phyloP scores from a whole-genome alignment of 106 monocot genomes.

The Allium cepa region DNA sequence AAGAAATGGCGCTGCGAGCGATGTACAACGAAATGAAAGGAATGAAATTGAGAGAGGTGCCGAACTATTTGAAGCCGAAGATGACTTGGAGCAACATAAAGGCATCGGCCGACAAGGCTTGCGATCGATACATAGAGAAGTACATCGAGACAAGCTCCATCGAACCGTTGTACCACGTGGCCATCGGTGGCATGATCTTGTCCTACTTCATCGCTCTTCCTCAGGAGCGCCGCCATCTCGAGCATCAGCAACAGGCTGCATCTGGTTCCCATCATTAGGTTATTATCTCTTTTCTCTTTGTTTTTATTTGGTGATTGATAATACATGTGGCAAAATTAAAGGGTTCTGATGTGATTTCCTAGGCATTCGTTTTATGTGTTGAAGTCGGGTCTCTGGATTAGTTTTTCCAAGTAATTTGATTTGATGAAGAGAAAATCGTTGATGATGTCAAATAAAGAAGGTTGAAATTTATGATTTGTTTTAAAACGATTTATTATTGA shows the following conservation, averaged over 20 bases:
- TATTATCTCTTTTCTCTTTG: too few species aligned
- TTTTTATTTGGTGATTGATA: too few species aligned
- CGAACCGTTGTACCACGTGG: constrained; percentile 80
- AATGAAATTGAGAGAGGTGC: constrained; percentile 72
- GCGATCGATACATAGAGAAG: constrained; percentile 89
- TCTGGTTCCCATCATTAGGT: constrained; percentile 20
- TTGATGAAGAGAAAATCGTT: too few species aligned
- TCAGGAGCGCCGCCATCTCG: constrained; percentile 94
- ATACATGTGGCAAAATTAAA: too few species aligned
- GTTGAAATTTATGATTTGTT: too few species aligned
- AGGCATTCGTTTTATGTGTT: too few species aligned
- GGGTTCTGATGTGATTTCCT: too few species aligned
- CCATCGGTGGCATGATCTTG: constrained; percentile 88
- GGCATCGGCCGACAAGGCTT: constrained; percentile 45
- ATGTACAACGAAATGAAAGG: constrained; percentile 90
- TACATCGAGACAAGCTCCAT: constrained; percentile 94
- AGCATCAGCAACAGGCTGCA: constrained; percentile 52
- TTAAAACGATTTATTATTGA: too few species aligned
- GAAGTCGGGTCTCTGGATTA: too few species aligned
- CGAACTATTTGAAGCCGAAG: constrained; percentile 64
- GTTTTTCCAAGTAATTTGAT: too few species aligned
- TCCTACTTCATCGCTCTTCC: constrained; percentile 86
- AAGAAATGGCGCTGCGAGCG: constrained; percentile 67
- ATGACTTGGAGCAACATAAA: constrained; percentile 58
- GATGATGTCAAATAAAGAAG: too few species aligned